phyloP scores from a whole-genome alignment of 345 rosid genomes.

The Melaleuca quinquenervia region DNA sequence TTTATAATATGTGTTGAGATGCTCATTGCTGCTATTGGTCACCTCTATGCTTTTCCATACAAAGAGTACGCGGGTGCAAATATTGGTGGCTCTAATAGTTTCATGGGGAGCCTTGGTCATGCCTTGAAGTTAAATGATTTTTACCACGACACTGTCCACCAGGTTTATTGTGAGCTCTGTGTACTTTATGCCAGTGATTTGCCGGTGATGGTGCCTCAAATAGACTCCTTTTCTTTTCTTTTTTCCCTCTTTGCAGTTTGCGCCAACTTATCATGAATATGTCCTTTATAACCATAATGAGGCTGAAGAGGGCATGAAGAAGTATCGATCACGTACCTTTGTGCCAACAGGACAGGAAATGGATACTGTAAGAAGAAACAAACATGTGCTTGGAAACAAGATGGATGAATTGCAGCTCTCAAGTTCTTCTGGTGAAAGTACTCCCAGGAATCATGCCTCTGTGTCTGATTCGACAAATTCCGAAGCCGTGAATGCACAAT shows the following conservation, averaged over 20 bases:
- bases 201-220: not conserved
- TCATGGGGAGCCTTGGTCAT: slow-evolving; percentile 75
- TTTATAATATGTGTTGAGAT: slow-evolving; percentile 91
- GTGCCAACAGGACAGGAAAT: slow-evolving; percentile 98
- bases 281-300: slow-evolving; percentile 83
- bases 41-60: slow-evolving; percentile 93
- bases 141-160: slow-evolving; percentile 97
- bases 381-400: slow-evolving; percentile 51
- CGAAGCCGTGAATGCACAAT: slow-evolving; percentile 36
- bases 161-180: slow-evolving; percentile 29
- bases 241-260: slow-evolving; percentile 49
- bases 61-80: slow-evolving; percentile 97
- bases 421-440: slow-evolving; percentile 53
- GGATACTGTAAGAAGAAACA: slow-evolving; percentile 87
- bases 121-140: slow-evolving; percentile 88
- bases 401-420: slow-evolving; percentile 71
- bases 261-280: slow-evolving; percentile 95
- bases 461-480: slow-evolving; percentile 22
- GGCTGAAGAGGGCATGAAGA: slow-evolving; percentile 81
- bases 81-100: slow-evolving; percentile 61
- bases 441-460: slow-evolving; percentile 27
- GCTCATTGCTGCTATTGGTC: slow-evolving; percentile 96
- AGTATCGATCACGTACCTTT: slow-evolving; percentile 86
- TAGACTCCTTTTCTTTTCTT: not conserved
- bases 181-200: not conserved